A percentile compares a stretch with the other conserved stretches of the same genome.
These are phyloP conservation scores for Paramecium pentaurelia DNA, from an alignment of 73 alveolate species.

Conservation along the genomic window DNA sequence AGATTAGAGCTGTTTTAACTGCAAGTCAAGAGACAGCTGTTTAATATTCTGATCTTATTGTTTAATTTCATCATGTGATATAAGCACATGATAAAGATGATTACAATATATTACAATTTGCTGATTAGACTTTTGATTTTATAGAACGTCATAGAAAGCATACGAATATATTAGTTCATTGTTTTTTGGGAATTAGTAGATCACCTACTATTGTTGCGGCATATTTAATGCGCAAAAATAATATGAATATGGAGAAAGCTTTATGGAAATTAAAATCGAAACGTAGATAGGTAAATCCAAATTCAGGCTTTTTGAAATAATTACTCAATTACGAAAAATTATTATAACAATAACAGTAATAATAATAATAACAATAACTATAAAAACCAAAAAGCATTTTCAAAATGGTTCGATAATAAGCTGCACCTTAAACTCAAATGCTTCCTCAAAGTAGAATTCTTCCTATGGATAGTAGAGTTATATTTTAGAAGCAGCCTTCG, in stretches of 20 bases:
- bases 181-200: constrained; percentile 16
- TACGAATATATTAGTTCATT: constrained; percentile 11
- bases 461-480: background rate
- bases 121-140: background rate
- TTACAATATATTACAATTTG: background rate
- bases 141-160: constrained; percentile 3
- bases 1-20: constrained; percentile 18
- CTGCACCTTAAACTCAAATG: background rate
- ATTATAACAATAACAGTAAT: background rate
- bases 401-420: background rate
- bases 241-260: background rate
- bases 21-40: constrained; percentile 42
- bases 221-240: background rate
- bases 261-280: background rate
- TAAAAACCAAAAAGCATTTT: background rate
- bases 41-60: background rate
- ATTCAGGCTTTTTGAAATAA: background rate
- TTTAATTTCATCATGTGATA: background rate
- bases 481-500: background rate
- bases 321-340: background rate
- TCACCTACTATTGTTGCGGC: background rate
- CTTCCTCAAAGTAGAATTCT: background rate
- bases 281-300: constrained; percentile 11
- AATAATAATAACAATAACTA: background rate
- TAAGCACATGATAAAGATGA: constrained; percentile 42